Percentiles rank a stretch among this genome's conserved stretches.
Conservation (phyloP, 306 rosid species). For the Biancaea sappan region DNA sequence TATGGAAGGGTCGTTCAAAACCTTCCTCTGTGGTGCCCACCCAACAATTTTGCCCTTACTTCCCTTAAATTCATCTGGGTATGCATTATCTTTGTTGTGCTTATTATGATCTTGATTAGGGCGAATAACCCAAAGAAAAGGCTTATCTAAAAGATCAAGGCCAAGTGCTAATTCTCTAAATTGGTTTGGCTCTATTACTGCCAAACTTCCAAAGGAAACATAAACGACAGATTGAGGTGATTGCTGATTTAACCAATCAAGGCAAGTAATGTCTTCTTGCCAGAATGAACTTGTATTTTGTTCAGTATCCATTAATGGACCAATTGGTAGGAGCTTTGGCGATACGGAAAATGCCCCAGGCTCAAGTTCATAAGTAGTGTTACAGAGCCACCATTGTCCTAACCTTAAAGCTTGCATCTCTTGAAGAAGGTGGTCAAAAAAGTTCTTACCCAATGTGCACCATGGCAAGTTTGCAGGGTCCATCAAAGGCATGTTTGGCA, state of each 20-base stretch:
- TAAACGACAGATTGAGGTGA: conserved; percentile 39
- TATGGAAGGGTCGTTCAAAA: conserved; percentile 30
- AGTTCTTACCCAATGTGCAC: not conserved
- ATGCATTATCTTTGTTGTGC: not conserved
- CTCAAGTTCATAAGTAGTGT: too few species aligned
- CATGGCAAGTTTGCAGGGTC: too few species aligned
- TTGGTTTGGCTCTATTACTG: conserved; percentile 30
- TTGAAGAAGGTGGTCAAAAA: not conserved
- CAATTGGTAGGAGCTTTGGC: too few species aligned
- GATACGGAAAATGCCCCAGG: too few species aligned
- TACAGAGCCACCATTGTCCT: not conserved
- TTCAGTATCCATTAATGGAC: too few species aligned
- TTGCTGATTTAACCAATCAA: conserved; percentile 41
- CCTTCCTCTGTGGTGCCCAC: conserved; percentile 37
- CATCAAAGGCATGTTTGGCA: too few species aligned
- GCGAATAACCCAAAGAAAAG: conserved; percentile 41
- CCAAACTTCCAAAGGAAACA: conserved; percentile 46
- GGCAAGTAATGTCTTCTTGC: too few species aligned
- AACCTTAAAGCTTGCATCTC: not conserved
- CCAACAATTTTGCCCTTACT: conserved; percentile 2
- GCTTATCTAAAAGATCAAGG: conserved; percentile 28
- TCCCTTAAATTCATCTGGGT: conserved; percentile 21
- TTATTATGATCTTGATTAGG: too few species aligned
- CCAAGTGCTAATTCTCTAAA: conserved; percentile 43
- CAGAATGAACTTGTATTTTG: too few species aligned